Percentiles rank a stretch among this genome's conserved stretches.
Evolutionary conservation across 1,284 basidiomycete genomes (phyloP).

Genomic region (Cystobasidium sp.): DNA sequence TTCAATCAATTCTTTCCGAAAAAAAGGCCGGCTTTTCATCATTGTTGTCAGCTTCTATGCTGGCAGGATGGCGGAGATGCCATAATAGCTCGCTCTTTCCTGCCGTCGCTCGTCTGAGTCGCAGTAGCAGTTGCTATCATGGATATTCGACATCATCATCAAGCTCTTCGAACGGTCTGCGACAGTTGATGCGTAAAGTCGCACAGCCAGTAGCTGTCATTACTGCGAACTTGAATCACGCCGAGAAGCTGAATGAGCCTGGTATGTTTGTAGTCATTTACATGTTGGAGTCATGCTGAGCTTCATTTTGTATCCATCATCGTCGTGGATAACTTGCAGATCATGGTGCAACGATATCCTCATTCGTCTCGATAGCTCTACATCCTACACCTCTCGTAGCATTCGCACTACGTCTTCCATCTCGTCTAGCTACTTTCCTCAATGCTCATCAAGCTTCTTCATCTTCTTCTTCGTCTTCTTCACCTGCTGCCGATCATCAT

Average conservation of each 20-base stretch:
- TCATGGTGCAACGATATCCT: constrained; percentile 89
- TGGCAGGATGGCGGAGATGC: constrained; percentile 35
- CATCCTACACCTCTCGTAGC: constrained; percentile 82
- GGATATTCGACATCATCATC: constrained; percentile 3
- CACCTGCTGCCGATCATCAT: neutral
- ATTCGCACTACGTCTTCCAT: constrained; percentile 85
- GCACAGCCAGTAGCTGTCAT: constrained; percentile 53
- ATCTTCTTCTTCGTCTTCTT: neutral
- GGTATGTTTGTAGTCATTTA: neutral
- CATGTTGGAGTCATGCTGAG: neutral
- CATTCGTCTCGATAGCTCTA: constrained; percentile 87
- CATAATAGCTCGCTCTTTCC: neutral
- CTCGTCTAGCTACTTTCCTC: constrained; percentile 68
- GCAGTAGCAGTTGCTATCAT: neutral
- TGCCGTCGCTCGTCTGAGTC: neutral
- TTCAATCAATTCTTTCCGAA: too few relatives aligned
- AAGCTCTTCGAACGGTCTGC: constrained; percentile 26
- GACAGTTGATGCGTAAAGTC: constrained; percentile 47
- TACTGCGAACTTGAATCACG: constrained; percentile 44
- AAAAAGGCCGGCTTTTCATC: neutral
- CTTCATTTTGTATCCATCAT: neutral
- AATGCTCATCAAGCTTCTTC: constrained; percentile 13
- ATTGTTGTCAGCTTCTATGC: constrained; percentile 28
- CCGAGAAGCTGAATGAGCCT: constrained; percentile 18
- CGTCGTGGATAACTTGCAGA: constrained; percentile 47